Conservation (phyloP, 345 rosid genomes). For the Sonneratia caseolaris region DNA sequence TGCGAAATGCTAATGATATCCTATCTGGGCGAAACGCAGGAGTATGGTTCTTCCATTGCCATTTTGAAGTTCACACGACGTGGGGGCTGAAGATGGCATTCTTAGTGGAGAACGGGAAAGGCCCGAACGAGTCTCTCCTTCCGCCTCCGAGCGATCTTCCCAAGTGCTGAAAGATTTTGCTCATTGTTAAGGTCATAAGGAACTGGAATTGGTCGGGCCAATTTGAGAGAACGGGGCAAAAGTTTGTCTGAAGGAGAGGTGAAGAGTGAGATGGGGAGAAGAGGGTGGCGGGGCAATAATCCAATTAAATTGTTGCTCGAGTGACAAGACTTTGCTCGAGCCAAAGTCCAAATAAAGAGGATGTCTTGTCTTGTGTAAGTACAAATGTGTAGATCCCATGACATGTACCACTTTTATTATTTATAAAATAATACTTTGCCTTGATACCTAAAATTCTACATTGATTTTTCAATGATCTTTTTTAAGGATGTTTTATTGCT, state of each 20-base stretch:
- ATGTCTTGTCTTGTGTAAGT: too few species aligned
- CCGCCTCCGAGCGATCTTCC: conserved; percentile 36
- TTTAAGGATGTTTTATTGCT: too few species aligned
- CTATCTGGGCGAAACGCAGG: conserved; percentile 1
- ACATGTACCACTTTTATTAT: too few species aligned
- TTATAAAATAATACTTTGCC: too few species aligned
- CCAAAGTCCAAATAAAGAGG: too few species aligned
- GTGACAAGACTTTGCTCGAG: background rate
- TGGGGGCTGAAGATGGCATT: conserved; percentile 41
- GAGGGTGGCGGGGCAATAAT: background rate
- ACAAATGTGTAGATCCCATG: too few species aligned
- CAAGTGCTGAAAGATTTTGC: conserved; percentile 3
- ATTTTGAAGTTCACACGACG: conserved; percentile 32
- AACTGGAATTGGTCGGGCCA: background rate
- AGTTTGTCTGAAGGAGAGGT: background rate
- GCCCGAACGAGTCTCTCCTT: conserved; percentile 22
- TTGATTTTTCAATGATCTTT: too few species aligned
- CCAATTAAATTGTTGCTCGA: background rate
- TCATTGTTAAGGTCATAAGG: background rate
- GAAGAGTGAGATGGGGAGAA: background rate
- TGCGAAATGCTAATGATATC: too few species aligned
- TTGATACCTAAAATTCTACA: too few species aligned
- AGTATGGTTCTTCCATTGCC: conserved; percentile 39
- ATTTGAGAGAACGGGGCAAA: background rate
- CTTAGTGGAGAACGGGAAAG: conserved; percentile 30